These are phyloP conservation scores for Globisporangium viniferum DNA, from an alignment of 352 stramenopile species.

Conservation along the genomic window DNA sequence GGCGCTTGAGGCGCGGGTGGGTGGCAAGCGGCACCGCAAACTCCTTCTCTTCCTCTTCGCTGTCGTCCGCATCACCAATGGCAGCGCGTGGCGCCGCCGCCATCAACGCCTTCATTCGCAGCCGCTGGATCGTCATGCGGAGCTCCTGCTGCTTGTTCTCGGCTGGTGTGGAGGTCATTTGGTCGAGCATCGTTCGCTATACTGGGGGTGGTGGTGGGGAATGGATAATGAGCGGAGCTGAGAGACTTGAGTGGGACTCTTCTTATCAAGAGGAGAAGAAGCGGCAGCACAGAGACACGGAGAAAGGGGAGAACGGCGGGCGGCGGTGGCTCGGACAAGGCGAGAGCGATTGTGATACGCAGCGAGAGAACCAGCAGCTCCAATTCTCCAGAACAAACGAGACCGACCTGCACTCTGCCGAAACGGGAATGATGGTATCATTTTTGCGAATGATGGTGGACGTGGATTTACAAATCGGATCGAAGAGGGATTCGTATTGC, in stretches of 20 bases:
- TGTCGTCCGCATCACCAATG: not conserved
- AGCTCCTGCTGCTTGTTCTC: slow-evolving; percentile 4
- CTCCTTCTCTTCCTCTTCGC: not conserved
- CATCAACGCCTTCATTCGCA: slow-evolving; percentile 8
- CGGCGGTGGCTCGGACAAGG: not conserved
- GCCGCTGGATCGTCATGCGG: slow-evolving; percentile 5
- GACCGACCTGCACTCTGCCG: not conserved
- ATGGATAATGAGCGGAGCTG: not conserved
- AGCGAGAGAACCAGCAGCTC: slow-evolving; percentile 1
- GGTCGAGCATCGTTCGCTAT: not conserved
- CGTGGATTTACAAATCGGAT: not conserved
- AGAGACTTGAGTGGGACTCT: not conserved
- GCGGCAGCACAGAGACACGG: not conserved
- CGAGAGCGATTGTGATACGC: slow-evolving; percentile 10
- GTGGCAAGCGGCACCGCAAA: not conserved
- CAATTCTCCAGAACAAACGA: not conserved
- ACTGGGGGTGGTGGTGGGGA: not conserved
- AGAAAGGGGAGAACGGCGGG: not conserved
- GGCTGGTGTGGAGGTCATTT: not conserved
- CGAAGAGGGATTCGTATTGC: not conserved
- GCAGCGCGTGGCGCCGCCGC: not conserved
- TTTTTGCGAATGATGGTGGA: slow-evolving; percentile 10
- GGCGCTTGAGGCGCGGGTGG: slow-evolving; percentile 5
- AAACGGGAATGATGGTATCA: slow-evolving; percentile 3
- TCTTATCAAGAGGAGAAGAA: not conserved